A percentile compares a stretch with the other conserved stretches of the same genome.
phyloP scores from a whole-genome alignment of 1,139 yeast genomes.

The Suhomyces maxii region DNA sequence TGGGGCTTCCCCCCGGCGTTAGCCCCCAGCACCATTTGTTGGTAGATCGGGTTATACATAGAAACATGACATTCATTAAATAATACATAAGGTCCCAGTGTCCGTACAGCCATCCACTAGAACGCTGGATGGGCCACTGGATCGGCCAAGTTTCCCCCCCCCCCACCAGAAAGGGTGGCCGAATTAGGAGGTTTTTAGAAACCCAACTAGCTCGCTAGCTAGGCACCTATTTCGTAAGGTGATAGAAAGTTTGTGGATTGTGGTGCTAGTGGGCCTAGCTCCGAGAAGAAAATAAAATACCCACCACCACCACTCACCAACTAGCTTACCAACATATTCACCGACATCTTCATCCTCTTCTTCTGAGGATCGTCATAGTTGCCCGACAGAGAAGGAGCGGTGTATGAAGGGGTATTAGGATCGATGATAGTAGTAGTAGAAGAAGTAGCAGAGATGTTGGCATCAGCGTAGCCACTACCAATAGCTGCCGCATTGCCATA shows the following conservation, averaged over 20 bases:
- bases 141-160: too few relatives aligned
- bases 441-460: background rate
- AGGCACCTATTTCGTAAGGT: too few relatives aligned
- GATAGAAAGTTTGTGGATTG: too few relatives aligned
- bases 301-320: background rate
- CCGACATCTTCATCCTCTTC: conserved; percentile 44
- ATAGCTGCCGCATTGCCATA: background rate
- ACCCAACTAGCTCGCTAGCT: too few relatives aligned
- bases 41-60: background rate
- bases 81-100: background rate
- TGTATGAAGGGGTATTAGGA: background rate
- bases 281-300: too few relatives aligned
- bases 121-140: too few relatives aligned
- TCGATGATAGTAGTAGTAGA: background rate
- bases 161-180: too few relatives aligned
- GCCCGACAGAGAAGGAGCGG: background rate
- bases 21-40: too few relatives aligned
- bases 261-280: too few relatives aligned
- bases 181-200: too few relatives aligned
- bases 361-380: conserved; percentile 31
- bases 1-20: too few relatives aligned
- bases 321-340: conserved; percentile 47
- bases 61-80: conserved; percentile 2
- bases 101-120: too few relatives aligned
- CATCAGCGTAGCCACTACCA: background rate